Conservation (phyloP, 306 rosid species). For the Castanea sativa region DNA sequence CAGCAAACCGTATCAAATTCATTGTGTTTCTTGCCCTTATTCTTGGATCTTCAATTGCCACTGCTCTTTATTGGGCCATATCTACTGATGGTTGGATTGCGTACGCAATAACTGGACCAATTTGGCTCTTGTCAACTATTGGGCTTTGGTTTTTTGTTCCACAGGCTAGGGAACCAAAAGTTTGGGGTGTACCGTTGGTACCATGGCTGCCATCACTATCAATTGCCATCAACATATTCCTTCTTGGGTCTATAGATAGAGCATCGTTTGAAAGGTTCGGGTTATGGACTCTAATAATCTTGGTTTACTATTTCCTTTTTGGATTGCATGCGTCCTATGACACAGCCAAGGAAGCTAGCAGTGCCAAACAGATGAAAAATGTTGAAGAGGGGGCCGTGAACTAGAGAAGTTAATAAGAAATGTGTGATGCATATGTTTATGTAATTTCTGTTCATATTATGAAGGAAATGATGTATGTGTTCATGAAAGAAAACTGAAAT, state of each 20-base stretch:
- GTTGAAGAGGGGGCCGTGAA: neutral
- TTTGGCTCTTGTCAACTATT: conserved; percentile 52
- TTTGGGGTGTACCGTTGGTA: conserved; percentile 80
- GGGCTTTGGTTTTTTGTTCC: conserved; percentile 57
- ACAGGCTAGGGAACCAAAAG: conserved; percentile 51
- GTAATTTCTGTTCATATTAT: neutral
- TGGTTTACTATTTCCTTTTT: conserved; percentile 39
- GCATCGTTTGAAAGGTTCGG: conserved; percentile 48
- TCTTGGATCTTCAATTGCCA: conserved; percentile 42
- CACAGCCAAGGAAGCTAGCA: conserved; percentile 34
- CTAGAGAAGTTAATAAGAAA: neutral
- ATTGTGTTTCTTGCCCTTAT: conserved; percentile 36
- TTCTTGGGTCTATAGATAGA: conserved; percentile 71
- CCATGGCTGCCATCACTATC: conserved; percentile 78
- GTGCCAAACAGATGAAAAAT: neutral
- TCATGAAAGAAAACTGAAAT: too few species aligned
- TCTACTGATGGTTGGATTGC: conserved; percentile 50
- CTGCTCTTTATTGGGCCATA: conserved; percentile 36
- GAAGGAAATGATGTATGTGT: neutral
- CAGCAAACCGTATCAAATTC: conserved; percentile 33
- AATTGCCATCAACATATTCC: conserved; percentile 66
- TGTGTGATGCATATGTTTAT: neutral
- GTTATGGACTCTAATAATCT: conserved; percentile 31
- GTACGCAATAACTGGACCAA: conserved; percentile 28
- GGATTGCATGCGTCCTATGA: conserved; percentile 55